These are phyloP conservation scores for Botryosphaeria dothidea DNA, from an alignment of 2,329 filamentous ascomycete genomes.

Conservation along the genomic window DNA sequence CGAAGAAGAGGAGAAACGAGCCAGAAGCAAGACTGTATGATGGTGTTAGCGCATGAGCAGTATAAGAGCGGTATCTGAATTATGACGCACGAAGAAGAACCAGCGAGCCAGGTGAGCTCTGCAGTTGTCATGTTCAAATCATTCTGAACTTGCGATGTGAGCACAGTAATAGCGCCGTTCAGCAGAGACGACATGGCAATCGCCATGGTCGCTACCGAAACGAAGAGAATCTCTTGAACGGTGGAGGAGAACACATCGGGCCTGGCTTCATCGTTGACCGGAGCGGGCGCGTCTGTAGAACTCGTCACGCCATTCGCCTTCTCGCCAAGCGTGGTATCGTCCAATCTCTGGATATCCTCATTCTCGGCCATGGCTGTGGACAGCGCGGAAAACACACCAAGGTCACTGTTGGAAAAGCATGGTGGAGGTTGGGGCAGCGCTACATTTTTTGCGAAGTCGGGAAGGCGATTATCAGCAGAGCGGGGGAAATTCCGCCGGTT, in stretches of 20 bases:
- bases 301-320: not conserved
- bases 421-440: not conserved
- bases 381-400: too few relatives aligned
- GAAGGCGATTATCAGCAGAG: not conserved
- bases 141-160: constrained; percentile 60
- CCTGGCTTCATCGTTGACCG: constrained; percentile 27
- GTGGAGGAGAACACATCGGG: constrained; percentile 64
- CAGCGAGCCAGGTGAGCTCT: constrained; percentile 68
- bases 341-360: not conserved
- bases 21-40: constrained; percentile 58
- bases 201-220: constrained; percentile 66
- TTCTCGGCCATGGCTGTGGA: not conserved
- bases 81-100: constrained; percentile 55
- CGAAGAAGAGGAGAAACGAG: constrained; percentile 66
- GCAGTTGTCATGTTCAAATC: constrained; percentile 65
- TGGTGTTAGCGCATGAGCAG: not conserved
- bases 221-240: constrained; percentile 64
- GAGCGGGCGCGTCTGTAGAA: not conserved
- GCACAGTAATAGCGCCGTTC: constrained; percentile 60
- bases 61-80: not conserved
- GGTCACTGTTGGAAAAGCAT: not conserved
- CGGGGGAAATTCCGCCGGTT: not conserved
- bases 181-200: constrained; percentile 64
- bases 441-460: constrained; percentile 5
- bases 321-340: not conserved